Base-by-base conservation (phyloP, 1,139 yeast genomes). In the Sugiyamaella xylanicola region DNA sequence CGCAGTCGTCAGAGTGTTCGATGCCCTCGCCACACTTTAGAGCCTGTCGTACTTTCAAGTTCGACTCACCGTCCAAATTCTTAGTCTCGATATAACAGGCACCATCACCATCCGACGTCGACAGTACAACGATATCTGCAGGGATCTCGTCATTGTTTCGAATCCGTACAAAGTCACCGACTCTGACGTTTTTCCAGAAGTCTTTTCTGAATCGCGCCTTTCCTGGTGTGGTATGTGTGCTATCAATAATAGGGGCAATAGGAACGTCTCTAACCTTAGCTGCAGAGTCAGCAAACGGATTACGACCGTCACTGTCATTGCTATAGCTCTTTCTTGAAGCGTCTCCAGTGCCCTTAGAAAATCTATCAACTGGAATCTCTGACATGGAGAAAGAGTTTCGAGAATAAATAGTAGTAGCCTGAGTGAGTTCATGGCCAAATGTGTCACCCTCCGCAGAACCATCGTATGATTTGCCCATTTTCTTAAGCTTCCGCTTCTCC, bases 21-120 rank as follows among this genome's bases (percentile, higher is more conserved):
- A 89, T 75, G 11, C 75, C 70, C 39, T 83, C 80, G 22, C 95
- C 91, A 64, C 89, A 83, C 57, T 83, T 81, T 55, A 93, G 74
- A 13, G 95, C 85, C 61, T 83, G 85, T 59, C 90, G 86, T 50
- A 84, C 83, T 71, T 93, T 93, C 69, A 93, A 78, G 69, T 93
- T 93, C 3, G 98, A 90, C 73, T 93, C 99, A 70, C 99, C 99
- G 72, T 93, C 98, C 65, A 93, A 79, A 70, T 93, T 93, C 67
- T 91, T 92, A 0, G 99, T 93, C 72, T 93, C 98, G 43, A 92
- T 85, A 67, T 86, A 92, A 73, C 98, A 92, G 47, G 86, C 91
- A 43, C 96, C 96, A 68, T 93, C 98, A 1, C 80, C 71, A 68
- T 92, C 97, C 0, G 96, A 86, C 0, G 96, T 85, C 1, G 96